Evolutionary conservation across 202 grass and related monocot genomes (phyloP).

Genomic region (Carex sylvatica): DNA sequence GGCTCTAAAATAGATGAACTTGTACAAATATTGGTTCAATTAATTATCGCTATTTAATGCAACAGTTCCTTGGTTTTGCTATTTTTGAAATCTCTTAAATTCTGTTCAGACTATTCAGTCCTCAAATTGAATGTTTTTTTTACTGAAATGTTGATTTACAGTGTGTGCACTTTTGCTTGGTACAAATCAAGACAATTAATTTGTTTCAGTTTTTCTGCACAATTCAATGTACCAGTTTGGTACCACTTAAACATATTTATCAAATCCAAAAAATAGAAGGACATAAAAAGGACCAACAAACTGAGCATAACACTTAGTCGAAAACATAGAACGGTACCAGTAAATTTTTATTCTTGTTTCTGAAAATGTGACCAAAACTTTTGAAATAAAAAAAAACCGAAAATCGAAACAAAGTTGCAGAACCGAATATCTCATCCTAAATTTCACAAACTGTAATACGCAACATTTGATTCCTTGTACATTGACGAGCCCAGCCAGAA

Average conservation of each 20-base stretch:
- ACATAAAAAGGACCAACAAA: background rate
- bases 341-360: background rate
- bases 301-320: background rate
- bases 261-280: background rate
- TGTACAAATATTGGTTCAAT: conserved; percentile 19
- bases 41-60: background rate
- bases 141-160: background rate
- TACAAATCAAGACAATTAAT: no score
- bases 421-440: background rate
- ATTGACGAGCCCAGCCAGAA: no score
- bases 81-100: background rate
- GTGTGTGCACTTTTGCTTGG: no score
- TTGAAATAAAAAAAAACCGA: background rate
- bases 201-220: background rate
- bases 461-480: background rate
- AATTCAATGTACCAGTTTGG: background rate
- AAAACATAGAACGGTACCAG: background rate
- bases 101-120: background rate
- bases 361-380: background rate
- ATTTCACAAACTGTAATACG: background rate
- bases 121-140: background rate
- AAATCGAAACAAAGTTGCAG: background rate
- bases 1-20: background rate
- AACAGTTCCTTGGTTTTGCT: background rate
- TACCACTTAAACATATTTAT: background rate